phyloP scores from a whole-genome alignment of 495 filamentous ascomycete species.

The Penicillium lividum region DNA sequence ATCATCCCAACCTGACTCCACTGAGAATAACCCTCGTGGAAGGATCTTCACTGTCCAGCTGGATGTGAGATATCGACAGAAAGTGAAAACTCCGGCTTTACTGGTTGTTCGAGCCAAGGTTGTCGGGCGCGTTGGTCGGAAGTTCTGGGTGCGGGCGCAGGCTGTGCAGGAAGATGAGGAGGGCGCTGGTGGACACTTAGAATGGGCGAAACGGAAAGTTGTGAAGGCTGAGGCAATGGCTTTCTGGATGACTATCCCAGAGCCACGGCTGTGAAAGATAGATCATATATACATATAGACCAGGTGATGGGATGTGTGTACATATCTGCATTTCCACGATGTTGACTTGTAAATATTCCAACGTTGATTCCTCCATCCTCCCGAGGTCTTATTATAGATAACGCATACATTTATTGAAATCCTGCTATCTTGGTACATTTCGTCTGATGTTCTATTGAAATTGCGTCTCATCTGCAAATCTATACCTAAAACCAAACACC shows the following conservation, averaged over 20 bases:
- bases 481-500: slow-evolving; percentile 10
- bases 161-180: slow-evolving; percentile 39
- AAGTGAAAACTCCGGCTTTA: slow-evolving; percentile 34
- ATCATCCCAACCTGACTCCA: slow-evolving; percentile 4
- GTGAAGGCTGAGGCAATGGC: slow-evolving; percentile 45
- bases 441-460: background rate
- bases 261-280: slow-evolving; percentile 14
- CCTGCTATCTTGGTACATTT: background rate
- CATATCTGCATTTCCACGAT: background rate
- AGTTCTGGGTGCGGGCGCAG: slow-evolving; percentile 46
- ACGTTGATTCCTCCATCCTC: background rate
- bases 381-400: no score
- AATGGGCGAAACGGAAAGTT: slow-evolving; percentile 33
- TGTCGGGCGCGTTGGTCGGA: slow-evolving; percentile 36
- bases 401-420: no score
- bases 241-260: slow-evolving; percentile 40
- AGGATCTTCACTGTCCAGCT: slow-evolving; percentile 42
- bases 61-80: slow-evolving; percentile 42
- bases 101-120: slow-evolving; percentile 37
- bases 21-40: slow-evolving; percentile 29
- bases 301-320: background rate
- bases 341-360: background rate
- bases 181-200: slow-evolving; percentile 29
- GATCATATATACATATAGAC: slow-evolving; percentile 1
- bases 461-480: slow-evolving; percentile 7